Base-by-base conservation (phyloP, 805 yeast species). In the Cyberlindnera sargentensis region DNA sequence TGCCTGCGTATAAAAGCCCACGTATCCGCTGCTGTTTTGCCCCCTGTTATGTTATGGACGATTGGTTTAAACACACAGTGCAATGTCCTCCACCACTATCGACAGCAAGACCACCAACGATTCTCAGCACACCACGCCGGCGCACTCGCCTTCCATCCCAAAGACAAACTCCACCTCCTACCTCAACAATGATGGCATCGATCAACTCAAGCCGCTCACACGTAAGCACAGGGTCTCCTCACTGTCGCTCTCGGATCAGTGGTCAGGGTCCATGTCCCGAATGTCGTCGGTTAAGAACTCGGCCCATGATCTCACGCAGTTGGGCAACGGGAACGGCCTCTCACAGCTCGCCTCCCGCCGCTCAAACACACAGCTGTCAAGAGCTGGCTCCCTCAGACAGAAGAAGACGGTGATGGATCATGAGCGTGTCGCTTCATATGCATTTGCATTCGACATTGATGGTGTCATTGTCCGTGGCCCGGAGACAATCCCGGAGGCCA, bases 361-460 rank as follows among this genome's bases (percentile, higher is more conserved):
- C 41, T 53, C 46, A 29, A 41, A 41, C 36, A 39, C 46, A 5
- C 47, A 39, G 39, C 46, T 51, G n/a, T 52, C 53, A 24, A 52
- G 56, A 54, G 31, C 37, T 20, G 50, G 58, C 3, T 61, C 65
- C 2, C 35, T 54, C 6, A 56, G 68, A 74, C 47, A 71, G 65
- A 62, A 71, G 66, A 76, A 71, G 54, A 49, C 63, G 4, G 72
- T 78, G 15, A 72, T 84, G 50, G 85, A 82, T 57, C 91, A 84
- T 60, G 75, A 68, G 34, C 70, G 91, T 58, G 80, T 84, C 34
- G 89, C 90, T 1, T 79, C 85, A 3, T 84, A 84, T 58, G 95
- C 95, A 3, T 88, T 88, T 68, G 93, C 95, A 34, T 88, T 89
- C 62, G 96, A 89, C 65, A 88, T 88, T 44, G 96, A 88, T 60